A percentile compares a stretch with the other conserved stretches of the same genome.
Conservation (phyloP, 208 protist species). For the Naegleria lovaniensis region DNA sequence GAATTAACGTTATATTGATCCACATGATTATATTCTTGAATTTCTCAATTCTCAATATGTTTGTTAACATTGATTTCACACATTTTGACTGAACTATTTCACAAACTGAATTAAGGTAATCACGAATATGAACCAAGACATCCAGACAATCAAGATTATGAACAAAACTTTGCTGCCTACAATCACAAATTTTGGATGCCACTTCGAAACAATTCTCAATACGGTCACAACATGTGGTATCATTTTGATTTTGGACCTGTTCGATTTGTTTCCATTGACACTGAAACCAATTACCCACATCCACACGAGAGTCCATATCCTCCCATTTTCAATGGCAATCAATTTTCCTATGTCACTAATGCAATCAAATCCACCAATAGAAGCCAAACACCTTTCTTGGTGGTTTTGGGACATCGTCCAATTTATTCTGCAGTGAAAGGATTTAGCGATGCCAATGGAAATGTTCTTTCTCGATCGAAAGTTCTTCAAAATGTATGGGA, state of each 20-base stretch:
- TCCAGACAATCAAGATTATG: neutral
- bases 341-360: constrained; percentile 37
- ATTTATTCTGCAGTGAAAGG: constrained; percentile 40
- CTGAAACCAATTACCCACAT: constrained; percentile 44
- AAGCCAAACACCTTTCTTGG: constrained; percentile 45
- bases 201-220: neutral
- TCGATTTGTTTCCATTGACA: constrained; percentile 47
- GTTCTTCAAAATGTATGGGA: constrained; percentile 29
- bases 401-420: constrained; percentile 48
- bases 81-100: neutral
- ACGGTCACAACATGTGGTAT: constrained; percentile 31
- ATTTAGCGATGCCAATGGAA: constrained; percentile 13
- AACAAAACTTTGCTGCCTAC: neutral
- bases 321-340: neutral
- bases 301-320: neutral
- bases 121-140: neutral
- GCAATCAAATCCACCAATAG: constrained; percentile 45
- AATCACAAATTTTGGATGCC: constrained; percentile 5
- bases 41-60: too few species aligned
- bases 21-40: too few species aligned
- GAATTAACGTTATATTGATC: too few species aligned
- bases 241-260: constrained; percentile 46
- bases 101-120: neutral
- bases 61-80: too few species aligned
- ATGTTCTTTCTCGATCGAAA: neutral